Evolutionary conservation across 768 basidiomycete genomes (phyloP).

Genomic region (Hysterangium stoloniferum): DNA sequence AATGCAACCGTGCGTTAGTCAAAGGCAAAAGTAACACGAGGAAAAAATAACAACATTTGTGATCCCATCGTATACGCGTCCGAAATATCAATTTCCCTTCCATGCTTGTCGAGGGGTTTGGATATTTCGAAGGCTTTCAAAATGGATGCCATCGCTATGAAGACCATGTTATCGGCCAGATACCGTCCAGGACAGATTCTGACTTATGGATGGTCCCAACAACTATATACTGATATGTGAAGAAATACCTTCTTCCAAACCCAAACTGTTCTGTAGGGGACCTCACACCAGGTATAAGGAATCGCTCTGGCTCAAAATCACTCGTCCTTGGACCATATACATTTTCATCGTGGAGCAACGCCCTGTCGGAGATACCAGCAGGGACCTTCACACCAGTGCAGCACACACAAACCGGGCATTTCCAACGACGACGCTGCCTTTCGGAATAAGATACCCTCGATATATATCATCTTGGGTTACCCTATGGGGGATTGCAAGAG

Average conservation of each 20-base stretch:
- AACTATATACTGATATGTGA: not conserved
- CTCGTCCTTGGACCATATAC: conserved; percentile 22
- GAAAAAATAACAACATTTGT: too few species aligned
- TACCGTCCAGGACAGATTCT: conserved; percentile 7
- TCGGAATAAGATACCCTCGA: conserved; percentile 19
- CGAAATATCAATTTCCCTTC: too few species aligned
- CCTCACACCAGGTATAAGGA: conserved; percentile 19
- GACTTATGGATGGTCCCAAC: not conserved
- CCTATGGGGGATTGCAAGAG: conserved; percentile 22
- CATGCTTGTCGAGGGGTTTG: too few species aligned
- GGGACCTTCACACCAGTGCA: not conserved
- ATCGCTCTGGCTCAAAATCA: conserved; percentile 30
- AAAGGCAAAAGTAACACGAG: too few species aligned
- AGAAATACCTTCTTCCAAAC: conserved; percentile 25
- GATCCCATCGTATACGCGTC: too few species aligned
- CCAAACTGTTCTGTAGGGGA: conserved; percentile 29
- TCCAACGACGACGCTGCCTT: conserved; percentile 16
- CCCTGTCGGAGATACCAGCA: conserved; percentile 9
- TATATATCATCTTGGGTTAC: conserved; percentile 16
- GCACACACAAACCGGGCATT: conserved; percentile 17
- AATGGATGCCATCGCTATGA: not conserved
- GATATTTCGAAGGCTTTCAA: conserved; percentile 3
- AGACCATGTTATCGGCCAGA: not conserved
- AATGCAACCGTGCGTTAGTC: too few species aligned
- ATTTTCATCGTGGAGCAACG: conserved; percentile 12